Percentiles rank a stretch among this genome's conserved stretches.
Conservation (phyloP, 257 asterid genomes). For the Nicotiana knightiana region DNA sequence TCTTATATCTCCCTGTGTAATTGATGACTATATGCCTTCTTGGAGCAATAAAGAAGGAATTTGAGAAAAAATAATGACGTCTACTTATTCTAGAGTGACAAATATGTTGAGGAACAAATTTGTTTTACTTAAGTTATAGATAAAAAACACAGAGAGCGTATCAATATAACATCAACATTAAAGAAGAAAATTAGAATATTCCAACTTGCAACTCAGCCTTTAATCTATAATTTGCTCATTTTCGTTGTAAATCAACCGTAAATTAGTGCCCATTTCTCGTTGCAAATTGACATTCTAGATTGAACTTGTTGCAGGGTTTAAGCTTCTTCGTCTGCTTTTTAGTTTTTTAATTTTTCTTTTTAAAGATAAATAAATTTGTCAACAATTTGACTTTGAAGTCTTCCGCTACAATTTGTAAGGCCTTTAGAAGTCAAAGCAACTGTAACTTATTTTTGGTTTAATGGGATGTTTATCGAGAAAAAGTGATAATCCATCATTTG, state of each 20-base stretch:
- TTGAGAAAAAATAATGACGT: too few species aligned
- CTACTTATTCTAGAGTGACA: too few species aligned
- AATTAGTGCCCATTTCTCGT: background rate
- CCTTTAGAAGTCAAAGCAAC: background rate
- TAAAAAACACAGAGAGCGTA: too few species aligned
- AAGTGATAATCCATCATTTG: background rate
- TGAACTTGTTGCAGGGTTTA: background rate
- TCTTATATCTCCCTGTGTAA: too few species aligned
- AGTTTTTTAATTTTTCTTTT: background rate
- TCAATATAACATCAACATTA: too few species aligned
- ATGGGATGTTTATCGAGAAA: background rate
- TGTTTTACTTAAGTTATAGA: too few species aligned
- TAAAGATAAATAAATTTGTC: background rate
- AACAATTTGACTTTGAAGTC: background rate
- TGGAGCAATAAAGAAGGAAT: too few species aligned
- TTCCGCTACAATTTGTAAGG: background rate
- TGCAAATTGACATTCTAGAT: background rate
- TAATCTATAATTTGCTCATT: background rate
- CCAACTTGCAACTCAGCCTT: background rate
- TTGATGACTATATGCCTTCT: too few species aligned
- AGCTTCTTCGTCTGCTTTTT: background rate
- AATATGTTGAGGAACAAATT: too few species aligned
- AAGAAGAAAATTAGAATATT: background rate
- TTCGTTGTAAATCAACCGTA: background rate
- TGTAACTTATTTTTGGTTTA: background rate